Evolutionary conservation across 1,139 yeast species (phyloP), one percentile per base, ranked within the genome.

Genomic region (Zygosaccharomyces sapae): DNA sequence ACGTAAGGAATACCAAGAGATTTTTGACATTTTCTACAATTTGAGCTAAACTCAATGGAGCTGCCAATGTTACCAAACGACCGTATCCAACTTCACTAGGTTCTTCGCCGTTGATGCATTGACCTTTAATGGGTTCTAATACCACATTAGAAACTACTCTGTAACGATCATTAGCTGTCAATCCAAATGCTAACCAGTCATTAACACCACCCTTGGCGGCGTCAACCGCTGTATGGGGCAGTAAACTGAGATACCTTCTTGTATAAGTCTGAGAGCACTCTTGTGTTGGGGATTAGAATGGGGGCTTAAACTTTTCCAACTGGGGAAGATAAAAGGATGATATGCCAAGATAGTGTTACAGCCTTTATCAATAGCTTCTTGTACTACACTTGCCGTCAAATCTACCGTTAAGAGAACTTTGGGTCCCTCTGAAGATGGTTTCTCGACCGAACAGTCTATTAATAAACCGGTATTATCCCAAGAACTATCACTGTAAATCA

Each of bases 151-250:
- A 55, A 3, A 51, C 52, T 10, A 66, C 54, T 39, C 45, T 34
- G 19, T 45, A 40, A 27, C 58, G 64, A 33, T 61, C 64, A 6
- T 61, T 45, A 8, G 38, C 58, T 1, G 78, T 64, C 13, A 87
- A 68, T 0, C 87, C 86, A 40, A 78, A 80, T 0, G 80, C 86
- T 37, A 92, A 72, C 83, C 95, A 92, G 63, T 89, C 97, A 58
- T 90, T 92, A 49, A 94, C 96, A 22, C 98, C 98, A 9, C 86
- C 88, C 13, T 69, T 68, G 8, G 95, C 95, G 29, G 97, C 94
- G 68, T 94, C 98, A 2, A 92, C 86, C 0, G 97, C 90, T 0
- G 98, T 90, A 62, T 94, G 99, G 98, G 98, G 45, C 85, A 86
- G 65, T 92, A 92, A 1, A 94, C 98, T 48, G 90, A 80, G 52